Evolutionary conservation across 2,329 filamentous ascomycete species (phyloP).

Genomic region (Colletotrichum musae): DNA sequence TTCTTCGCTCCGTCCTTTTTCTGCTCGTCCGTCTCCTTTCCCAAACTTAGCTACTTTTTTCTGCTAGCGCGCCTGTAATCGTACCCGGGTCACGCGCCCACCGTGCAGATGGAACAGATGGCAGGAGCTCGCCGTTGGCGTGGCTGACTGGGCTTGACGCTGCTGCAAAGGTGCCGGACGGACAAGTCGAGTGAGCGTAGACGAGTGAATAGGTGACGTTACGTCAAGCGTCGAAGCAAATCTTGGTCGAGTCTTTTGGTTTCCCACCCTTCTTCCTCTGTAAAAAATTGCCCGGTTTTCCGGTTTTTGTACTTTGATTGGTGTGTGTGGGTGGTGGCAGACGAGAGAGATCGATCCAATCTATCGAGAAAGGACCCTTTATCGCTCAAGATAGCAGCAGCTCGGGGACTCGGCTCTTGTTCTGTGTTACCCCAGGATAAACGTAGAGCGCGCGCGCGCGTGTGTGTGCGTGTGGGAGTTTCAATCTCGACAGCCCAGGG

Average conservation of each 20-base stretch:
- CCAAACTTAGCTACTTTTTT: not conserved
- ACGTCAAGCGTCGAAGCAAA: not conserved
- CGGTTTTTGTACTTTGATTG: not conserved
- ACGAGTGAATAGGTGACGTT: not conserved
- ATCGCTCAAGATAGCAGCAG: no score
- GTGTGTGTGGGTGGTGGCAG: not conserved
- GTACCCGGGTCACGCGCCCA: conserved; percentile 25
- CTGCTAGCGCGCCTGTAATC: conserved; percentile 10
- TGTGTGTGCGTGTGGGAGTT: no score
- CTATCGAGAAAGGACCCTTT: no score
- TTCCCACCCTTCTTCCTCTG: not conserved
- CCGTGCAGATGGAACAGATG: not conserved
- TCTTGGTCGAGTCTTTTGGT: conserved; percentile 2
- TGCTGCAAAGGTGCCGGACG: not conserved
- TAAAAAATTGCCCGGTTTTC: conserved; percentile 5
- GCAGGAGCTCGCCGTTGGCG: not conserved
- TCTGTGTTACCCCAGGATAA: no score
- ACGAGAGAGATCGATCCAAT: no score
- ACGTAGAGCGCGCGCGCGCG: no score
- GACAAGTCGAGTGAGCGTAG: not conserved
- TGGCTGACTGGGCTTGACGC: conserved; percentile 6
- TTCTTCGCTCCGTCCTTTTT: not conserved
- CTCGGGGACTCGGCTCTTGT: no score
- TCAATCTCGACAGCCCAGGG: no score
- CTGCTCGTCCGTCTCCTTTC: conserved; percentile 2